Evolutionary conservation across 1,284 basidiomycete species (phyloP), one percentile per base, ranked within the genome.

Genomic region (Ustilago cynodontis): DNA sequence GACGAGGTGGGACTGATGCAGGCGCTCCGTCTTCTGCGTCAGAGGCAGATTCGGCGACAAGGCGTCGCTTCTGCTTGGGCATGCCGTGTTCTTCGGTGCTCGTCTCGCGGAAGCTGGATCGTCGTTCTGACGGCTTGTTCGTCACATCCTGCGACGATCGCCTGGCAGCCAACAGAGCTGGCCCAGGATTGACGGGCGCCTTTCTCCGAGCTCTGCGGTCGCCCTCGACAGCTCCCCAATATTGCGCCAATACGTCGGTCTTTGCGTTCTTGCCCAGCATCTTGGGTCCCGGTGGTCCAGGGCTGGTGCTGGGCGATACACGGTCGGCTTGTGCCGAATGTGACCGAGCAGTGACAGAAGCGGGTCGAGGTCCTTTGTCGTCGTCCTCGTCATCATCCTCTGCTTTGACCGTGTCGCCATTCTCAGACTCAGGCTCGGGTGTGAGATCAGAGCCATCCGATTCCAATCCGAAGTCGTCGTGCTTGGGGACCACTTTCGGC

Each of bases 201-300:
- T 78, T 78, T 26, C 81, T 66, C 20, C 75, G 58, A 6, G 57
- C 60, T 13, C 83, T 72, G 28, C 78, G 71, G 41, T 77, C 82
- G 16, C 80, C 82, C n/a, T 76, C 73, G 5, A 60, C 71, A 6
- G 84, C 84, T 29, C 84, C 84, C 84, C 84, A 86, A 53, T 81
- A 84, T 24, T 78, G 67, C 1, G 84, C 84, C 33, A 86, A 51
- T 11, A 82, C 79, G 41, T 85, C 84, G 6, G 82, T 83, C 61
- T 80, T 81, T 28, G 84, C 84, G 16, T 81, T 73, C 52, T 84
- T 83, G 31, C 84, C 84, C 2, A 86, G 72, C 76, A 85, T 85
- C 68, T 82, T 80, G 16, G 84, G 84, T 7, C 80, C 83, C 16
- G 70, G 59, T 11, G 78, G 80, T 39, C 72, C 73, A 18, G 77